phyloP scores from a whole-genome alignment of 2,329 filamentous ascomycete genomes.

The Anthostomella pinea region DNA sequence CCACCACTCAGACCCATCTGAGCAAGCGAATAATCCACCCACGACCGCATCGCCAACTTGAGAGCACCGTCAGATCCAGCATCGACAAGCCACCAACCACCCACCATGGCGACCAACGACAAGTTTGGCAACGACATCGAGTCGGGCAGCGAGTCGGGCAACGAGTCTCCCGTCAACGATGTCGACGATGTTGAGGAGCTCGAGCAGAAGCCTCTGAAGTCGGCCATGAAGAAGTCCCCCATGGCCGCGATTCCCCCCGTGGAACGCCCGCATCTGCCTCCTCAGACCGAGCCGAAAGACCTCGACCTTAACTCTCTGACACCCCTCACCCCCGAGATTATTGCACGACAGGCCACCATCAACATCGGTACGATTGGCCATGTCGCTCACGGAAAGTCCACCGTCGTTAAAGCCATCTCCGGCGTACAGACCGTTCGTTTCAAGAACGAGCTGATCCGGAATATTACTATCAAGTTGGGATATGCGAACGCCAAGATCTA shows the following conservation, averaged over 20 bases:
- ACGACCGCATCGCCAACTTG: too few relatives aligned
- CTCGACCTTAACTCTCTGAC: constrained; percentile 78
- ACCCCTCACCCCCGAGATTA: constrained; percentile 93
- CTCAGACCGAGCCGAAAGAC: constrained; percentile 88
- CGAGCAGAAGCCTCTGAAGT: constrained; percentile 71
- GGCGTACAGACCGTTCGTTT: constrained; percentile 98
- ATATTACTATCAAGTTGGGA: constrained; percentile 99
- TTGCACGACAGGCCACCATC: constrained; percentile 95
- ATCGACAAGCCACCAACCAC: too few relatives aligned
- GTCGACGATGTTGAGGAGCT: constrained; percentile 53
- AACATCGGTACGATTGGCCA: constrained; percentile 99
- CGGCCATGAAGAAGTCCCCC: constrained; percentile 77
- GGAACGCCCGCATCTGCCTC: constrained; percentile 48
- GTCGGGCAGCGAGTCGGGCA: constrained; percentile 63
- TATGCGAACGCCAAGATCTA: constrained; percentile 99
- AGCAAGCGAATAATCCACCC: neutral
- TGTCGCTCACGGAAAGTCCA: constrained; percentile 98
- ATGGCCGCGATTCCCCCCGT: constrained; percentile 56
- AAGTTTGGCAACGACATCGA: constrained; percentile 71
- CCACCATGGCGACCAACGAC: constrained; percentile 59
- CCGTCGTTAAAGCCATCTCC: constrained; percentile 98
- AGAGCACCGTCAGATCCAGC: too few relatives aligned
- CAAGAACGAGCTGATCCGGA: constrained; percentile 99
- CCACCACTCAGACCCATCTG: neutral
- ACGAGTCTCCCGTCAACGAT: constrained; percentile 59